phyloP scores from a whole-genome alignment of 345 rosid species.

The Limnanthes douglasii region DNA sequence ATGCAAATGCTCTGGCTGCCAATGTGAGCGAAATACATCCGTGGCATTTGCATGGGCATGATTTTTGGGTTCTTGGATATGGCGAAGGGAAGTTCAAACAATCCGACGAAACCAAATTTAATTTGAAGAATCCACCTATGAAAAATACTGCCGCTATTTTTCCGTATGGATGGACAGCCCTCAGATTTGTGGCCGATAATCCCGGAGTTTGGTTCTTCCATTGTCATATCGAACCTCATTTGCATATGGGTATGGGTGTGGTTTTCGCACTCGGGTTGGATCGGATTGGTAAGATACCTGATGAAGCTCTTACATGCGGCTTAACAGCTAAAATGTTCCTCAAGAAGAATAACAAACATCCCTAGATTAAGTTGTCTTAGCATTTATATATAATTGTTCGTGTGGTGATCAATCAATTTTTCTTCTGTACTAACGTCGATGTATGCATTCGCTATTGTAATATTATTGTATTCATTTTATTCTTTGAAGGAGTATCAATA shows the following conservation, averaged over 20 bases:
- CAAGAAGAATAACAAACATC: no score
- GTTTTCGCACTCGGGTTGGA: constrained; percentile 48
- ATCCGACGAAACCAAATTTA: constrained; percentile 25
- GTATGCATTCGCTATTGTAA: no score
- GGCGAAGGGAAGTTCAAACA: constrained; percentile 45
- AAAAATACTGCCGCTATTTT: constrained; percentile 50
- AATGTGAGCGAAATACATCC: constrained; percentile 62
- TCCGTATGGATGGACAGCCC: constrained; percentile 89
- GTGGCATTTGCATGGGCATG: constrained; percentile 87
- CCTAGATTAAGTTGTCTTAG: no score
- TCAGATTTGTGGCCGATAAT: constrained; percentile 61
- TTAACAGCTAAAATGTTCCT: constrained; percentile 19
- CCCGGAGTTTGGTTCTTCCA: constrained; percentile 94
- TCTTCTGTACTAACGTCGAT: no score
- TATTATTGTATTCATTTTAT: no score
- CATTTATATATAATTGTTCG: no score
- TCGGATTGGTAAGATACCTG: constrained; percentile 28
- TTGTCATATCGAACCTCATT: constrained; percentile 85
- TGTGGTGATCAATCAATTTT: no score
- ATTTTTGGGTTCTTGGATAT: constrained; percentile 72
- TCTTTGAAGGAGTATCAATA: no score
- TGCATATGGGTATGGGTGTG: constrained; percentile 95
- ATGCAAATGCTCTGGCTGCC: constrained; percentile 28
- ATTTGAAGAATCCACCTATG: constrained; percentile 53
- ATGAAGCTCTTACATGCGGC: constrained; percentile 37